Evolutionary conservation across 768 basidiomycete genomes (phyloP), one percentile per base, ranked within the genome.

Genomic region (Tephrocybe sp.): DNA sequence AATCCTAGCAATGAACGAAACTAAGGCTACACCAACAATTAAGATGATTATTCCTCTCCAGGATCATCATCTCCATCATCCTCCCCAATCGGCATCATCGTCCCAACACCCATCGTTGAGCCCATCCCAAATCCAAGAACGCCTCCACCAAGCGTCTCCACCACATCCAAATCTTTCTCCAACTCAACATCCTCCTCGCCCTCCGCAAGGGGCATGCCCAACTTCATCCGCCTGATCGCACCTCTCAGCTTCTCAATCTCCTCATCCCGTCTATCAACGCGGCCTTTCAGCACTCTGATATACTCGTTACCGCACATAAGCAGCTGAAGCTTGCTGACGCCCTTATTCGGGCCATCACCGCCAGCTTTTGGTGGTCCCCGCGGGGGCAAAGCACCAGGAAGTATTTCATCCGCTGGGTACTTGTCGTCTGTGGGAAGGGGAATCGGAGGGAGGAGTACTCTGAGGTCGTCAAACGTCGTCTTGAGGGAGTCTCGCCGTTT

Each of bases 401-500:
- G 77, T 3, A 87, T 71, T 0, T 89, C 87, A 59, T 89, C 87
- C 60, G 85, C 77, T 16, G 80, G 80, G 49, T 74, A 82, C 54
- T 82, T 82, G 0, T 84, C 83, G 56, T 92, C 88, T 0, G 84
- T 82, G 1, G 91, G 85, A 1, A 92, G 74, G 9, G 92, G 87
- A 59, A 97, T 90, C 6, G 92, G 90, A 1, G 97, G 97, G 0
- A 99, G 78, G 13, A 98, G 75, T 14, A 74, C 66, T 13, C 91
- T 87, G 10, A 93, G 75, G 48, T 92, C 89, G 59, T 93, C 90
- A 61, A 88, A 98, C 4, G 94, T 92, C 13, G 89, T 85, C 72
- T 98, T 99, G 53, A 98, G 82, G 39, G 92, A 94, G 68, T 99
- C 96, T 8, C 97, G 85, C 39, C 97, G 87, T 65, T 95, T 94